These are phyloP conservation scores for Diaporthe ilicicola DNA, from an alignment of 2,329 filamentous ascomycete genomes.

Conservation along the genomic window DNA sequence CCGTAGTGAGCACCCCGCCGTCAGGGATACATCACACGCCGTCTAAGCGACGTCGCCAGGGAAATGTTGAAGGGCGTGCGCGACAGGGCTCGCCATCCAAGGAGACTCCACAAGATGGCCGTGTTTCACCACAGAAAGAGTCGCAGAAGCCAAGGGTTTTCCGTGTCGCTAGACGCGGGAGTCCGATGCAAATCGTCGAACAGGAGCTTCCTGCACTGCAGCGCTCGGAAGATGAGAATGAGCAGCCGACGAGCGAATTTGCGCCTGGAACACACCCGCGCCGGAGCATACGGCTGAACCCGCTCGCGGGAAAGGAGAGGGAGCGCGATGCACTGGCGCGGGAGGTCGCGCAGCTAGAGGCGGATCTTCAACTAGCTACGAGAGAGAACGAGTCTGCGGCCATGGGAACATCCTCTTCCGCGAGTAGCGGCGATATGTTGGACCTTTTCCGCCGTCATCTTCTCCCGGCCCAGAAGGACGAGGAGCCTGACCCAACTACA, in stretches of 20 bases:
- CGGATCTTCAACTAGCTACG: slow-evolving; percentile 65
- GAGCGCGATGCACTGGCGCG: slow-evolving; percentile 61
- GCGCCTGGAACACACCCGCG: slow-evolving; percentile 30
- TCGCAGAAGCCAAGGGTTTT: neutral
- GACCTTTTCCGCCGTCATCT: slow-evolving; percentile 52
- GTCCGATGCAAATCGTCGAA: slow-evolving; percentile 1
- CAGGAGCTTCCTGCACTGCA: slow-evolving; percentile 44
- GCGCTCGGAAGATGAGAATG: slow-evolving; percentile 52
- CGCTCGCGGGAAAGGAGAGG: slow-evolving; percentile 58
- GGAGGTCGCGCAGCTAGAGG: slow-evolving; percentile 64
- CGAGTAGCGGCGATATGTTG: slow-evolving; percentile 45
- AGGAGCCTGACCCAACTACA: slow-evolving; percentile 44
- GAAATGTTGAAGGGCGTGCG: slow-evolving; percentile 7
- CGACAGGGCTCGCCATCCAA: slow-evolving; percentile 58
- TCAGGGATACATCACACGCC: slow-evolving; percentile 68
- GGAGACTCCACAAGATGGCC: slow-evolving; percentile 41
- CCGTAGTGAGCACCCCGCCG: slow-evolving; percentile 63
- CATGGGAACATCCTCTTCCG: neutral
- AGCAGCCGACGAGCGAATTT: slow-evolving; percentile 48
- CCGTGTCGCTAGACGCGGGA: slow-evolving; percentile 22
- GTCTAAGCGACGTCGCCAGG: slow-evolving; percentile 51
- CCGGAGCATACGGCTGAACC: slow-evolving; percentile 53
- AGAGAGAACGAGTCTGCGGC: slow-evolving; percentile 61
- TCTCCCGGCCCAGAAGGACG: slow-evolving; percentile 46
- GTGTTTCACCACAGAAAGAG: slow-evolving; percentile 21